Conservation (phyloP, 169 alveolate species). For the Eimeria acervulina region DNA sequence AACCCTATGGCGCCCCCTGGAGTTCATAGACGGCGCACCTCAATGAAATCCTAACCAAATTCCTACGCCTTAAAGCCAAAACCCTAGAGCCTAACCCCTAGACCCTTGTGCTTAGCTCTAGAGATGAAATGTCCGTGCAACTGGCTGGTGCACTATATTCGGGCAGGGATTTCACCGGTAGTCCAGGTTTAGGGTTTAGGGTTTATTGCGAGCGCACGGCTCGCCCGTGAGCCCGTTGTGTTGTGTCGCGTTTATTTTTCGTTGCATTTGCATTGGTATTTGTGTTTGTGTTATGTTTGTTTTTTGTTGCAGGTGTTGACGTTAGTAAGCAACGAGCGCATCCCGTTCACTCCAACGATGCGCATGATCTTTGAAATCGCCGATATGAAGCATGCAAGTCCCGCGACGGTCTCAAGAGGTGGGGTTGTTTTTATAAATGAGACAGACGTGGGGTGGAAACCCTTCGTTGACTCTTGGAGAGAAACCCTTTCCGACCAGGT, state of each 20-base stretch:
- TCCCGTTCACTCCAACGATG: slow-evolving; percentile 96
- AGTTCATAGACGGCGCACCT: no score
- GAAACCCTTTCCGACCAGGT: slow-evolving; percentile 90
- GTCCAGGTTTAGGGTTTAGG: no score
- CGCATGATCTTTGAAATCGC: slow-evolving; percentile 96
- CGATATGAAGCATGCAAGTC: slow-evolving; percentile 95
- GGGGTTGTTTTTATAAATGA: slow-evolving; percentile 96
- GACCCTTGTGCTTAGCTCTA: not conserved
- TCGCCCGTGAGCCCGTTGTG: no score
- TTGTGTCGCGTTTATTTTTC: no score
- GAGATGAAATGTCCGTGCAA: no score
- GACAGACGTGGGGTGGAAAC: slow-evolving; percentile 95
- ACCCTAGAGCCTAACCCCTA: not conserved
- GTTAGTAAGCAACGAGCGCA: slow-evolving; percentile 96
- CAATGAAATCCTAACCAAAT: no score
- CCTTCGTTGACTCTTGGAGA: slow-evolving; percentile 95
- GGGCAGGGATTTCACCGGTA: no score
- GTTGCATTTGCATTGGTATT: no score
- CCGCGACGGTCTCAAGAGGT: slow-evolving; percentile 96
- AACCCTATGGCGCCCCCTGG: no score
- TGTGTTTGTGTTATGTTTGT: not conserved
- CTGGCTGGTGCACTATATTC: no score
- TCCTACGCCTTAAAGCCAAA: not conserved
- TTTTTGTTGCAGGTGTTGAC: slow-evolving; percentile 89
- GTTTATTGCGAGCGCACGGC: no score